phyloP scores from a whole-genome alignment of 1,284 basidiomycete genomes.

The Mrakiaceae sp. region DNA sequence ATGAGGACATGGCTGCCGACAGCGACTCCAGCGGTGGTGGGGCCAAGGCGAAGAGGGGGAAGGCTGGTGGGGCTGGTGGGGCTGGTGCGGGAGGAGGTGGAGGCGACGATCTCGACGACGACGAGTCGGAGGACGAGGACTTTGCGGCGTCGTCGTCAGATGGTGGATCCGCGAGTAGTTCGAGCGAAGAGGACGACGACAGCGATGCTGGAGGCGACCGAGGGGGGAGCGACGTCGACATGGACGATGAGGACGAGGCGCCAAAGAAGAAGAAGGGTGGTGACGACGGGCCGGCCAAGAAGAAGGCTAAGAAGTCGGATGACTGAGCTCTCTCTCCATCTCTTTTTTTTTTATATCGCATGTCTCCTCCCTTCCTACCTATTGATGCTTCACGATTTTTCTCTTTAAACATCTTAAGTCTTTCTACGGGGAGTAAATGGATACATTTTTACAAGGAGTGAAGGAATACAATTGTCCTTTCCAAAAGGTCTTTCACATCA shows the following conservation, averaged over 20 bases:
- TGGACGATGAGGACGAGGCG: slow-evolving; percentile 47
- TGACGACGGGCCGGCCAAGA: slow-evolving; percentile 28
- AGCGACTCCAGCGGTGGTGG: neutral
- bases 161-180: slow-evolving; percentile 66
- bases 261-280: slow-evolving; percentile 33
- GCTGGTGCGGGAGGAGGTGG: slow-evolving; percentile 1
- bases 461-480: too few relatives aligned
- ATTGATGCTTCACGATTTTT: too few relatives aligned
- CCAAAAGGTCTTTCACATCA: too few relatives aligned
- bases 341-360: neutral
- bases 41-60: neutral
- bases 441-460: too few relatives aligned
- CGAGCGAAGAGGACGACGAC: slow-evolving; percentile 48
- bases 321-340: neutral
- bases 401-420: too few relatives aligned
- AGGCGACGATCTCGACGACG: slow-evolving; percentile 19
- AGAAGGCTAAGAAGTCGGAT: slow-evolving; percentile 27
- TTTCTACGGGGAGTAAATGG: too few relatives aligned
- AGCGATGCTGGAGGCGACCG: slow-evolving; percentile 32
- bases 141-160: slow-evolving; percentile 73
- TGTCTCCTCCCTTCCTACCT: neutral
- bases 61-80: neutral
- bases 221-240: slow-evolving; percentile 56
- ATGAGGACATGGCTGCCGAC: slow-evolving; percentile 58
- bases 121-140: slow-evolving; percentile 55